Evolutionary conservation across 1,284 basidiomycete genomes (phyloP).

Genomic region (Trichosporon asahii): DNA sequence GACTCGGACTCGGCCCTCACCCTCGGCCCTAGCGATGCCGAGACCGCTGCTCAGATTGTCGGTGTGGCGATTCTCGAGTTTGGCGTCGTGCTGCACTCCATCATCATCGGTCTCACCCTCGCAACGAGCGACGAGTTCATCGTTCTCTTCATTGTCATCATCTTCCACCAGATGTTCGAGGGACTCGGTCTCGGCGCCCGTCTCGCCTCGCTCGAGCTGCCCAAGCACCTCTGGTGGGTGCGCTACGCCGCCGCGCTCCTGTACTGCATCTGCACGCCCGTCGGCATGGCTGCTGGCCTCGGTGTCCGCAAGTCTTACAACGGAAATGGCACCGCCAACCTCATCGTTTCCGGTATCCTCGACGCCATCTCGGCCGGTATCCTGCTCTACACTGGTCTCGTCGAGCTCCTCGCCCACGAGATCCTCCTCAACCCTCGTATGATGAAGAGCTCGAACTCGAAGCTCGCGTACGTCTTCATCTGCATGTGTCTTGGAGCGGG

Average conservation of each 20-base stretch:
- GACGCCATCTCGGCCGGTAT: constrained; percentile 85
- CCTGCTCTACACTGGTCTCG: constrained; percentile 80
- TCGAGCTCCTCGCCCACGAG: constrained; percentile 89
- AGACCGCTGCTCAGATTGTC: constrained; percentile 67
- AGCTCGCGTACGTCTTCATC: constrained; percentile 65
- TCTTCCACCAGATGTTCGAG: constrained; percentile 92
- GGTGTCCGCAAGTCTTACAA: constrained; percentile 80
- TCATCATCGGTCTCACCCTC: constrained; percentile 90
- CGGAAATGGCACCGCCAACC: constrained; percentile 67
- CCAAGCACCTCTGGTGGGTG: constrained; percentile 60
- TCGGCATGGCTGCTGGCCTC: constrained; percentile 69
- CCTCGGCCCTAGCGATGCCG: constrained; percentile 29
- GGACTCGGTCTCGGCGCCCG: constrained; percentile 85
- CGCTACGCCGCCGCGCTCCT: constrained; percentile 64
- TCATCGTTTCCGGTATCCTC: constrained; percentile 76
- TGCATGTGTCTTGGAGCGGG: constrained; percentile 75
- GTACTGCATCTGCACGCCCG: constrained; percentile 70
- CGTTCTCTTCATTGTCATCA: constrained; percentile 80
- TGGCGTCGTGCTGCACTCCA: constrained; percentile 79
- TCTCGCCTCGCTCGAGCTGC: constrained; percentile 65
- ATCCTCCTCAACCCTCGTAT: constrained; percentile 84
- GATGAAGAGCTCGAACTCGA: constrained; percentile 63
- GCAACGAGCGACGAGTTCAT: constrained; percentile 79
- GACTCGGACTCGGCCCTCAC: constrained; percentile 22
- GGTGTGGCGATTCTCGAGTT: constrained; percentile 61